Evolutionary conservation across 2,329 filamentous ascomycete genomes (phyloP), one percentile per base, ranked within the genome.

Genomic region (Pseudophaeomoniella oleicola): DNA sequence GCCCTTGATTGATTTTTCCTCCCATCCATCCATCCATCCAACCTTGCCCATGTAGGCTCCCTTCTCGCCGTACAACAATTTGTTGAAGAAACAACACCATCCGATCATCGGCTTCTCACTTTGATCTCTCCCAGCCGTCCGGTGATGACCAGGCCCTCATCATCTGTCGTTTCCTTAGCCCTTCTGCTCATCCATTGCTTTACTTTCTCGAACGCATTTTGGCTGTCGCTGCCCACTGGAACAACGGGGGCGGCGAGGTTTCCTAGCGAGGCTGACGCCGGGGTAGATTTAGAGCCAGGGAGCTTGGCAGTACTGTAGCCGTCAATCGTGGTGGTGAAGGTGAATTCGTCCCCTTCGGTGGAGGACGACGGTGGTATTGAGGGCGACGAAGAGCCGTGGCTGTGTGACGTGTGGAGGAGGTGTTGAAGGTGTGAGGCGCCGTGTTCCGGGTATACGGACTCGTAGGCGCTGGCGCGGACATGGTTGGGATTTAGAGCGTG

Each of bases 91-190:
- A n/a, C n/a, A n/a, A n/a, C n/a, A n/a, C n/a, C n/a, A n/a, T n/a
- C n/a, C n/a, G n/a, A n/a, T n/a, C n/a, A 27, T 27, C 22, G 6
- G 6, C 32, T 19, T 18, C 32, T 34, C 4, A 34, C 16, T 18
- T 34, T 34, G 14, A 34, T 12, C 4, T 16, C 32, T 6, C 32
- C 32, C 32, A 34, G 16, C 17, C 32, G 4, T 18, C 32, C 32
- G 9, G 11, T 17, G 13, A 34, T 17, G 9, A 34, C 13, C 32
- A 34, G 9, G 9, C 17, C 16, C 4, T 19, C 32, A 9, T 6
- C 32, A 15, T 34, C 32, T n/a, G 6, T 34, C 32, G 14, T 19
- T 18, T 9, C 9, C 13, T 16, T 17, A 17, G 11, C 32, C 17
- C 10, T 18, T 6, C 32, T 16, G 14, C 13, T 19, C 32, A 34